phyloP scores from a whole-genome alignment of 768 basidiomycete genomes.

The Tulasnella sp. region DNA sequence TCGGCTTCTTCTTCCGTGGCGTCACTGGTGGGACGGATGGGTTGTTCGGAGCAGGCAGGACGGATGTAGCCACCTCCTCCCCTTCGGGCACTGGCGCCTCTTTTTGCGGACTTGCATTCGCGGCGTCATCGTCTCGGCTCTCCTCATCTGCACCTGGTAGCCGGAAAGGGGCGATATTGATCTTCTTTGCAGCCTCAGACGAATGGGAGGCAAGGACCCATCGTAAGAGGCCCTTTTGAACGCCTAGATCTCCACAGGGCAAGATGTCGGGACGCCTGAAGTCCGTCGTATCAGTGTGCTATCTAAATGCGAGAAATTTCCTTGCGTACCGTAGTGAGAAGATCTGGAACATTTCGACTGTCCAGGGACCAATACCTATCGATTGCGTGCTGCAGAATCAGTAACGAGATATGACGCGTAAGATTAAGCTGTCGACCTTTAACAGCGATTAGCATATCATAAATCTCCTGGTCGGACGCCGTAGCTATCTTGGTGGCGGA shows the following conservation, averaged over 20 bases:
- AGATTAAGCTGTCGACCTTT: conserved; percentile 42
- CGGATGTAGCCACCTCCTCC: conserved; percentile 4
- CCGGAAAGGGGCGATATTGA: conserved; percentile 4
- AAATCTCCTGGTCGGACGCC: conserved; percentile 66
- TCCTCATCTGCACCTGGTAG: conserved; percentile 12
- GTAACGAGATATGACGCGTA: background rate
- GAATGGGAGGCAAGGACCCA: conserved; percentile 27
- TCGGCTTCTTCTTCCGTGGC: conserved; percentile 23
- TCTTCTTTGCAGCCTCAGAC: conserved; percentile 7
- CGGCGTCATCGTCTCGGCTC: background rate
- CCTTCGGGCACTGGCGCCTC: background rate
- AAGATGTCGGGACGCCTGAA: conserved; percentile 60
- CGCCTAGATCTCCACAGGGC: conserved; percentile 68
- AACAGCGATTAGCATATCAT: conserved; percentile 63
- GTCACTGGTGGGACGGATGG: conserved; percentile 21
- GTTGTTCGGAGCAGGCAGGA: conserved; percentile 15
- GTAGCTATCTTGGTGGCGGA: conserved; percentile 59
- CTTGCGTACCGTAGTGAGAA: conserved; percentile 58
- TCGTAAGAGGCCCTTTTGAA: conserved; percentile 41
- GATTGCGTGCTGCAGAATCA: background rate
- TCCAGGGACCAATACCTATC: conserved; percentile 18
- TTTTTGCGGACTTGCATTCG: background rate
- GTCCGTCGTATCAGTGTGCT: no score
- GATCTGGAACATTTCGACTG: conserved; percentile 89
- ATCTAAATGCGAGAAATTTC: no score